Evolutionary conservation across 2,329 filamentous ascomycete genomes (phyloP), one percentile per base, ranked within the genome.

Genomic region (Aureobasidium sp.): DNA sequence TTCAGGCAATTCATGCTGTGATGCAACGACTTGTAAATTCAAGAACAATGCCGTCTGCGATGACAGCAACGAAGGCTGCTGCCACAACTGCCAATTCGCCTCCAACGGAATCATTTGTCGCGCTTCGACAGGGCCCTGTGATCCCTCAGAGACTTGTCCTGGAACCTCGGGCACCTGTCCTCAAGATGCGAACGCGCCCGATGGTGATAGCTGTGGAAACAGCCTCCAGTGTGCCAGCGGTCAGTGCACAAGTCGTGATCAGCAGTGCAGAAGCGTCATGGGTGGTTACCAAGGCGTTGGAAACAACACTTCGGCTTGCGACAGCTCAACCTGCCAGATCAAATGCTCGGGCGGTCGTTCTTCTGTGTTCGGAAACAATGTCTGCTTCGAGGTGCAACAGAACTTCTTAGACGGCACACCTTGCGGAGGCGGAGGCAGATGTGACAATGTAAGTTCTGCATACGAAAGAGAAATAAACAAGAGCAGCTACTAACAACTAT

Each of bases 341-440:
- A 86, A 85, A 53, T 99, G 94, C 74, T 81, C 82, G 2, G 88
- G 87, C 27, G 56, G 56, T 19, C 29, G 56, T 15, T 59, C 56
- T 14, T 85, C 90, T 5, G 78, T 84, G 62, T 86, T 92, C 62
- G 84, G 84, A 8, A 65, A 77, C 6, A 82, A 83, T 62, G 79
- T 82, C 8, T 96, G 91, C 74, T 86, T 88, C 64, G 82, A 82
- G 24, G 83, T 95, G 76, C 87, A 90, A 72, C 91, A 97, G 72
- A 94, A 95, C 75, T 97, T 96, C 76, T 79, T 97, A 33, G 94
- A 99, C 71, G 94, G 94, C 19, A 97, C 94, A 0, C 78, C 83
- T 1, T 99, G 94, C 72, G 82, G 85, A 58, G 89, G 88, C 19
- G 90, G 90, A 60, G 94, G 94, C 7, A 81, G 78, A 62, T 99